These are phyloP conservation scores for Aquilaria sinensis DNA, from an alignment of 345 rosid genomes.

Conservation along the genomic window DNA sequence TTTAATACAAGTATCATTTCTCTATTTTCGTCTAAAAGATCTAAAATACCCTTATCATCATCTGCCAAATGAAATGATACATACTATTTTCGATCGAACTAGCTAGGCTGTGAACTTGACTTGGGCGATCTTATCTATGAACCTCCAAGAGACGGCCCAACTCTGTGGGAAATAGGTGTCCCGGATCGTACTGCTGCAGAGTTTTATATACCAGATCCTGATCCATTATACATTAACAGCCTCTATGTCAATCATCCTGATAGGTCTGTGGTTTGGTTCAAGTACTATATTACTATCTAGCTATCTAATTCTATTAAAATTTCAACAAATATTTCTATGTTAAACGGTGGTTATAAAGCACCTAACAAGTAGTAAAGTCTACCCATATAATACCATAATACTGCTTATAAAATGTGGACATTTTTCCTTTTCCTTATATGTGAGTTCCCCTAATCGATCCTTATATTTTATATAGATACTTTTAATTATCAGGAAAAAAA, in stretches of 20 bases:
- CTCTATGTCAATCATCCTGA: conserved; percentile 63
- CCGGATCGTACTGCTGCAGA: conserved; percentile 76
- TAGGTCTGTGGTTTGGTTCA: conserved; percentile 23
- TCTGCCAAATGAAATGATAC: no score
- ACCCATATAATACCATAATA: no score
- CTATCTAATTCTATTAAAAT: not conserved
- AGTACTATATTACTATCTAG: not conserved
- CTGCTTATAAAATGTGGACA: no score
- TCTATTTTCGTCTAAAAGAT: no score
- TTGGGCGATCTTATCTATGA: conserved; percentile 44
- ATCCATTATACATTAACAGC: conserved; percentile 53
- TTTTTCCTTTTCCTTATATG: no score
- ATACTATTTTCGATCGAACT: not conserved
- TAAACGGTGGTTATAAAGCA: no score
- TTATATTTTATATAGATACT: no score
- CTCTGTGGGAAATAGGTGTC: conserved; percentile 86
- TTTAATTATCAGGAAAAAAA: not conserved
- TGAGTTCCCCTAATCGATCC: no score
- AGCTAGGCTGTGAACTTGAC: conserved; percentile 46
- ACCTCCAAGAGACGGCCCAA: conserved; percentile 78
- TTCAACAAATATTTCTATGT: not conserved
- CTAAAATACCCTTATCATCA: no score
- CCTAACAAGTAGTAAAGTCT: no score
- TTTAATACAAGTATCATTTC: not conserved
- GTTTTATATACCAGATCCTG: conserved; percentile 71